These are phyloP conservation scores for Coemansia sp. DNA, from an alignment of 192 early-diverging fungal species.

Conservation along the genomic window DNA sequence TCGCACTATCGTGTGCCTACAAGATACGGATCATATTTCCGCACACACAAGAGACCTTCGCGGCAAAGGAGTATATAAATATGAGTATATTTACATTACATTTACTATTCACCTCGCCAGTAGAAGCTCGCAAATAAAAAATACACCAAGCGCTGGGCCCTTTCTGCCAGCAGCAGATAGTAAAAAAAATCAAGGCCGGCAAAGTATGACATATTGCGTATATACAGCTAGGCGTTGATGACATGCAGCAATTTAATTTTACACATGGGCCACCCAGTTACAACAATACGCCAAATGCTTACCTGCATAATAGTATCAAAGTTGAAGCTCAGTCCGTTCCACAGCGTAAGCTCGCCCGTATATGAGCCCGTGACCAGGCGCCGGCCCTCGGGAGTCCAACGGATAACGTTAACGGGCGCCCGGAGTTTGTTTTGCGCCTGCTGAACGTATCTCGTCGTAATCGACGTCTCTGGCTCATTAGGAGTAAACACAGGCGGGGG, in stretches of 20 bases:
- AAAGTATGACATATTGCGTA: too few relatives aligned
- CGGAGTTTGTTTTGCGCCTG: constrained; percentile 85
- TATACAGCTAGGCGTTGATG: too few relatives aligned
- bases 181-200: too few relatives aligned
- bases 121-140: constrained; percentile 4
- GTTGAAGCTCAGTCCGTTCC: constrained; percentile 98
- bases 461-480: constrained; percentile 39
- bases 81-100: constrained; percentile 1
- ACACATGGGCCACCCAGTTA: too few relatives aligned
- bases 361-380: constrained; percentile 93
- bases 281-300: constrained; percentile 11
- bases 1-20: constrained; percentile 87
- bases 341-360: constrained; percentile 94
- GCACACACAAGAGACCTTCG: neutral
- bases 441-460: constrained; percentile 43
- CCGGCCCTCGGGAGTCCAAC: constrained; percentile 97
- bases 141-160: neutral
- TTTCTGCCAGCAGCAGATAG: too few relatives aligned
- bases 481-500: constrained; percentile 61
- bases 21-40: neutral
- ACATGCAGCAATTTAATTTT: too few relatives aligned
- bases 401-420: constrained; percentile 89
- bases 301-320: constrained; percentile 95
- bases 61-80: neutral
- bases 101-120: constrained; percentile 8